Conservation (phyloP, 495 filamentous ascomycete species). For the Emericellopsis terricola region DNA sequence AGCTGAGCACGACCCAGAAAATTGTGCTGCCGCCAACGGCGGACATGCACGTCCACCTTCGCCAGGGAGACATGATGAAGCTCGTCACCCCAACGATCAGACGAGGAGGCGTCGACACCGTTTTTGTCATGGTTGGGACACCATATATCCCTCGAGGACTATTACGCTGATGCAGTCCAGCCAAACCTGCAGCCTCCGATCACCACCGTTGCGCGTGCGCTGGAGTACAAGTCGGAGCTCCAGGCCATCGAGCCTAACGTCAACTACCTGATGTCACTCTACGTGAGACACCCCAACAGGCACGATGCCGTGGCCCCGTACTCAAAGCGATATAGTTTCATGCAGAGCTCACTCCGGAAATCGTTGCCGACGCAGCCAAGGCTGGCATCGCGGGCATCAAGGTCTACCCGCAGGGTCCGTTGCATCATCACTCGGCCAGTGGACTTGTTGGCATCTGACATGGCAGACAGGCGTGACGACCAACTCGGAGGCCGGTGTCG, state of each 20-base stretch:
- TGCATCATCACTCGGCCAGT: background rate
- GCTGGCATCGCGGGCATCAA: conserved; percentile 52
- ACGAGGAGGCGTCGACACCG: conserved; percentile 52
- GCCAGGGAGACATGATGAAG: conserved; percentile 67
- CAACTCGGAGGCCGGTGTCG: conserved; percentile 67
- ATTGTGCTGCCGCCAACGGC: conserved; percentile 54
- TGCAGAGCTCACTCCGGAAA: conserved; percentile 56
- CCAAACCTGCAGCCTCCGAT: conserved; percentile 43
- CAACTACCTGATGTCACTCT: conserved; percentile 77
- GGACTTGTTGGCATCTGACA: background rate
- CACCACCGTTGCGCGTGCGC: conserved; percentile 51
- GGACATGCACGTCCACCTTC: conserved; percentile 44
- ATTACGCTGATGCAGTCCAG: too few species aligned
- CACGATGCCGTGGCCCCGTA: too few species aligned
- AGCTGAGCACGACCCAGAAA: conserved; percentile 21
- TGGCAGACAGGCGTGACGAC: conserved; percentile 48
- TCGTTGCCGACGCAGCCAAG: conserved; percentile 52
- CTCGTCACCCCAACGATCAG: conserved; percentile 62
- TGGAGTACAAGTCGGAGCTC: conserved; percentile 56
- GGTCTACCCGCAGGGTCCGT: conserved; percentile 41
- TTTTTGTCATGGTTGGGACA: conserved; percentile 76
- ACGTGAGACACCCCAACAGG: conserved; percentile 17
- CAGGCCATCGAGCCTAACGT: conserved; percentile 51
- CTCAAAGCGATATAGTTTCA: too few species aligned
- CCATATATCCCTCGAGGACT: too few species aligned